phyloP scores from a whole-genome alignment of 2,329 filamentous ascomycete genomes.

The Colletotrichum chlorophyti region DNA sequence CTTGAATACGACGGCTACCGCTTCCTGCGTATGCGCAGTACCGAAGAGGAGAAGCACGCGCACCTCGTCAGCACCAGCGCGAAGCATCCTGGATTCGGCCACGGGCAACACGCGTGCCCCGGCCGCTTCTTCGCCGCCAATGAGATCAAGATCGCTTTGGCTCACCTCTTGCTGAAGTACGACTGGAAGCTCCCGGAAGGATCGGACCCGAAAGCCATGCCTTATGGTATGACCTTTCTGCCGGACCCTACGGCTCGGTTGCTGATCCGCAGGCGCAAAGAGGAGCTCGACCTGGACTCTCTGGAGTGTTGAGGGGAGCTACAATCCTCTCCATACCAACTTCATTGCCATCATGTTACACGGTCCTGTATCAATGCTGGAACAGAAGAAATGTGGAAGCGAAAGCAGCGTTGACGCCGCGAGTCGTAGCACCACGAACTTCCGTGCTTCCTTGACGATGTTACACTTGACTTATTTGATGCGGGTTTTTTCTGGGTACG shows the following conservation, averaged over 20 bases:
- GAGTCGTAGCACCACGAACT: too few relatives aligned
- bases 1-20: constrained; percentile 31
- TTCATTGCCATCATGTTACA: too few relatives aligned
- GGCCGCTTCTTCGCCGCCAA: constrained; percentile 45
- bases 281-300: constrained; percentile 12
- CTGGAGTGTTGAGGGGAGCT: not conserved
- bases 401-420: too few relatives aligned
- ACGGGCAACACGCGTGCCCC: constrained; percentile 45
- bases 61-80: constrained; percentile 42
- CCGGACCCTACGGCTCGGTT: constrained; percentile 5
- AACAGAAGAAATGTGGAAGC: too few relatives aligned
- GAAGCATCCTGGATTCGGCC: constrained; percentile 40
- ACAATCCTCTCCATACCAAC: too few relatives aligned
- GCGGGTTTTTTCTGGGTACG: too few relatives aligned
- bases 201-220: not conserved
- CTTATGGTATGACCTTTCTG: constrained; percentile 2
- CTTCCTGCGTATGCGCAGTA: constrained; percentile 28
- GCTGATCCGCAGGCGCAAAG: constrained; percentile 7
- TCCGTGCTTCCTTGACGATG: too few relatives aligned
- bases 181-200: constrained; percentile 32
- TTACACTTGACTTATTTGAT: too few relatives aligned
- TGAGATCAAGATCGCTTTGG: constrained; percentile 43
- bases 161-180: constrained; percentile 39
- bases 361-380: too few relatives aligned
- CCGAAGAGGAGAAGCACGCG: constrained; percentile 32